phyloP scores from a whole-genome alignment of 352 stramenopile genomes.

The Pythium apleroticum region DNA sequence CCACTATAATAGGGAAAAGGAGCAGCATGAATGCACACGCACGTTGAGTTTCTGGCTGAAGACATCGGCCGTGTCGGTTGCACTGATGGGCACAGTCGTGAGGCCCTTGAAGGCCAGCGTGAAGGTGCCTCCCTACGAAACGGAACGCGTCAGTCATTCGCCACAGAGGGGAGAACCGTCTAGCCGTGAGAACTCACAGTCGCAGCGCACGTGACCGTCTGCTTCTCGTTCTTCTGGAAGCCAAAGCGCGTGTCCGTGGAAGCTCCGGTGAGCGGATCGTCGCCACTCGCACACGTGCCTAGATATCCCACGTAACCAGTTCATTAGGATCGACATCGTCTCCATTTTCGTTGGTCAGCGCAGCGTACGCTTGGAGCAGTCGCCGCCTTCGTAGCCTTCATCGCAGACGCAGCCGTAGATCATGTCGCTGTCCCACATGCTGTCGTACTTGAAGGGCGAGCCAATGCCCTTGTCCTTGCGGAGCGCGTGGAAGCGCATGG shows the following conservation, averaged over 20 bases:
- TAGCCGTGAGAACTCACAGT: conserved; percentile 35
- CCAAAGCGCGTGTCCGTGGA: conserved; percentile 63
- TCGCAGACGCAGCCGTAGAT: conserved; percentile 90
- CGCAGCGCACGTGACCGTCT: conserved; percentile 63
- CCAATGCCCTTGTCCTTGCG: conserved; percentile 64
- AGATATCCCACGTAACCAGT: too few relatives aligned
- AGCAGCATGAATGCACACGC: conserved; percentile 7
- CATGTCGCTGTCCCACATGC: conserved; percentile 86
- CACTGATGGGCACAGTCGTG: conserved; percentile 69
- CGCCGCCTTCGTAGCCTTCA: conserved; percentile 74
- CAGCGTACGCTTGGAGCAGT: conserved; percentile 73
- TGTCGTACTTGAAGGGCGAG: conserved; percentile 43
- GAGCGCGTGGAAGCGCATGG: conserved; percentile 58
- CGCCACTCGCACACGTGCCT: conserved; percentile 56
- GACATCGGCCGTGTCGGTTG: conserved; percentile 53
- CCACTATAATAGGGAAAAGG: too few relatives aligned
- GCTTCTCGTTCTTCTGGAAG: conserved; percentile 82
- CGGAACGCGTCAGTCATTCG: neutral
- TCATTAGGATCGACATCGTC: too few relatives aligned
- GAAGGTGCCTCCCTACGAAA: conserved; percentile 54
- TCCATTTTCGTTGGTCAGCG: too few relatives aligned
- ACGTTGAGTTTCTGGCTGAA: conserved; percentile 74
- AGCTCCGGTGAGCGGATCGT: conserved; percentile 73
- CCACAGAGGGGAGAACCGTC: too few relatives aligned
- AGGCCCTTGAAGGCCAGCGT: conserved; percentile 63